Evolutionary conservation across 495 filamentous ascomycete genomes (phyloP).

Genomic region (Baudoinia panamericana): DNA sequence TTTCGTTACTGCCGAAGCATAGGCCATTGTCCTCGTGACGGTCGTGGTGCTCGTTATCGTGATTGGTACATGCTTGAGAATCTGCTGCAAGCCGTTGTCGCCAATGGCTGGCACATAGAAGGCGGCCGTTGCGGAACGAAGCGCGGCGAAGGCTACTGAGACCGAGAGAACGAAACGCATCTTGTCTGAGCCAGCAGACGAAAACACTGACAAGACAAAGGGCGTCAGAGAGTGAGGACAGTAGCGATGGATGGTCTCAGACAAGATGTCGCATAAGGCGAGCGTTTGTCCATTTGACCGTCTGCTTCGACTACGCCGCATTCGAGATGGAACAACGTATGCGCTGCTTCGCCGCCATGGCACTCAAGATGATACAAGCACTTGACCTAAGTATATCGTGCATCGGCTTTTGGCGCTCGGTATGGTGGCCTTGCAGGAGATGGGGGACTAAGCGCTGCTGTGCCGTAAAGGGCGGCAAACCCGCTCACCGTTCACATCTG

Average conservation of each 20-base stretch:
- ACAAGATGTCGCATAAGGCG: not conserved
- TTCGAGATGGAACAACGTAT: not conserved
- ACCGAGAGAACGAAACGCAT: not conserved
- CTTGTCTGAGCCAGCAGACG: not conserved
- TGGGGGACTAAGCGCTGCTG: constrained; percentile 16
- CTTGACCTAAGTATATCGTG: not conserved
- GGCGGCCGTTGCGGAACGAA: not conserved
- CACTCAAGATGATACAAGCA: not conserved
- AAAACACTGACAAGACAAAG: too few relatives aligned
- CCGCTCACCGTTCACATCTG: too few relatives aligned
- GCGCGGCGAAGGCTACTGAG: not conserved
- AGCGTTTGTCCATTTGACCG: not conserved
- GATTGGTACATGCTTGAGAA: not conserved
- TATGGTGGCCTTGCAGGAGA: not conserved
- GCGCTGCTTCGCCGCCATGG: constrained; percentile 10
- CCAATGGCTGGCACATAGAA: not conserved
- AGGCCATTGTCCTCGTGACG: not conserved
- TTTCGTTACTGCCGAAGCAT: not conserved
- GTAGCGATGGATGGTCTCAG: not conserved
- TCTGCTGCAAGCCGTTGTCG: constrained; percentile 3
- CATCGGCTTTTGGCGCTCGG: not conserved
- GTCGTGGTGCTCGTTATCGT: constrained; percentile 3
- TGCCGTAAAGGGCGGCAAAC: constrained; percentile 15
- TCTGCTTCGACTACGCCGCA: not conserved
- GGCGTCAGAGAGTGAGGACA: not conserved